Evolutionary conservation across 192 early-diverging fungal genomes (phyloP).

Genomic region (Coemansia sp.): DNA sequence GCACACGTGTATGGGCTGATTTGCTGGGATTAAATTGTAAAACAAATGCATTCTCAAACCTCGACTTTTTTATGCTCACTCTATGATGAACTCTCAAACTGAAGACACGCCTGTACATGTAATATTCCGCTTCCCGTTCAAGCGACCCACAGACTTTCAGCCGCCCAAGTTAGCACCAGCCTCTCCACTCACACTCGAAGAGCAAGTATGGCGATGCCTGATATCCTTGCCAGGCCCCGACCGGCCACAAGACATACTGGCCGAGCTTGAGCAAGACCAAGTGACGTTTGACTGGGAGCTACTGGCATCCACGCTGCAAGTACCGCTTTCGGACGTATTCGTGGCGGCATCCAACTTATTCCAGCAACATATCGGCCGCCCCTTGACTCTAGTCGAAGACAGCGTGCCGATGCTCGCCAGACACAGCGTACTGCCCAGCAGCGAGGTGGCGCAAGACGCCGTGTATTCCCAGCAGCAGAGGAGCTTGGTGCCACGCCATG

Average conservation of each 20-base stretch:
- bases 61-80: background rate
- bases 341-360: constrained; percentile 40
- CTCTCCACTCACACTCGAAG: constrained; percentile 11
- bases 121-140: constrained; percentile 45
- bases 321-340: constrained; percentile 31
- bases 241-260: constrained; percentile 38
- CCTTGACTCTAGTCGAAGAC: constrained; percentile 21
- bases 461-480: background rate
- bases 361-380: constrained; percentile 30
- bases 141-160: constrained; percentile 19
- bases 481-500: background rate
- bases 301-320: constrained; percentile 23
- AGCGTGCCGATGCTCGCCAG: constrained; percentile 14
- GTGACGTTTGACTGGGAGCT: constrained; percentile 55
- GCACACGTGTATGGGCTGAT: background rate
- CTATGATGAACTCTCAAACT: background rate
- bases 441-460: background rate
- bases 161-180: constrained; percentile 3
- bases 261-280: constrained; percentile 49
- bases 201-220: constrained; percentile 49
- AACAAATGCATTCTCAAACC: background rate
- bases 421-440: background rate
- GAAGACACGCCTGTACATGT: constrained; percentile 27
- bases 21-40: background rate
- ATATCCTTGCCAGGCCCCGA: constrained; percentile 26